Conservation (phyloP, 2,329 filamentous ascomycete species). For the Trichophyton verrucosum region DNA sequence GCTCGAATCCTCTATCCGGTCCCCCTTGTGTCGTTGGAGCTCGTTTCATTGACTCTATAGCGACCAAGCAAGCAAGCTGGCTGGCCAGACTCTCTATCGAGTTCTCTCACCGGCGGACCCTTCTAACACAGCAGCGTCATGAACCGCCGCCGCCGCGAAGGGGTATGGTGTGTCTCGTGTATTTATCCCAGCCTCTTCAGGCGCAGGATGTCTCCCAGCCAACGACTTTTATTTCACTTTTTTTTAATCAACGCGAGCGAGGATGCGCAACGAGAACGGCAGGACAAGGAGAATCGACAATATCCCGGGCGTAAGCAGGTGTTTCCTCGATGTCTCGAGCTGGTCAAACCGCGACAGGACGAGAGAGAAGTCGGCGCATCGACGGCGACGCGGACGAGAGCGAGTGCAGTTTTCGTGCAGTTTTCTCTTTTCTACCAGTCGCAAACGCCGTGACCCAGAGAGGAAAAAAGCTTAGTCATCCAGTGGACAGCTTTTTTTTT, state of each 20-base stretch:
- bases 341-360: neutral
- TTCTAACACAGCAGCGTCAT: neutral
- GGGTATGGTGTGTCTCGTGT: neutral
- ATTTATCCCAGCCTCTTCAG: neutral
- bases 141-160: neutral
- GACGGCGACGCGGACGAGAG: neutral
- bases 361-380: neutral
- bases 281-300: neutral
- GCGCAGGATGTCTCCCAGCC: neutral
- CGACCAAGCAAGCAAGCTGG: neutral
- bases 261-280: neutral
- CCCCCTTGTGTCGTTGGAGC: constrained; percentile 25
- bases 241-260: neutral
- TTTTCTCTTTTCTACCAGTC: too few species aligned
- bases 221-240: neutral
- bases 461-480: too few species aligned
- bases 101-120: neutral
- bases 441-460: too few species aligned
- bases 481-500: neutral
- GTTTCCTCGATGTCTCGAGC: neutral
- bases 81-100: constrained; percentile 20
- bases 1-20: constrained; percentile 22
- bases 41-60: constrained; percentile 21
- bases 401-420: neutral
- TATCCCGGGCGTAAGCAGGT: neutral